Evolutionary conservation across 257 asterid species (phyloP), one percentile per base, ranked within the genome.

Genomic region (Sherardia arvensis): DNA sequence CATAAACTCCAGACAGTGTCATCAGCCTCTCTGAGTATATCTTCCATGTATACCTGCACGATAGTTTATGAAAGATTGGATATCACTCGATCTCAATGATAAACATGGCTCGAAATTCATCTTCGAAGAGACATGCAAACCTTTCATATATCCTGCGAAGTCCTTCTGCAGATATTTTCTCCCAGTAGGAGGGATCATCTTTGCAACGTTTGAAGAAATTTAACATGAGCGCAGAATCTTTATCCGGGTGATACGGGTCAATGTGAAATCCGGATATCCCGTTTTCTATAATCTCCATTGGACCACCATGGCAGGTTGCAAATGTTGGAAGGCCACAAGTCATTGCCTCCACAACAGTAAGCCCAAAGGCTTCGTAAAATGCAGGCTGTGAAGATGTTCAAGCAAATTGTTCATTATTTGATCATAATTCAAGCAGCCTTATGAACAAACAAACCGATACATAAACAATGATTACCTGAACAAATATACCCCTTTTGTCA

Each of bases 261-360:
- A 90, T 84, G 69, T 86, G 94, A 68, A 90, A 93, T 18, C 99
- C 99, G 0, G 97, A 93, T 25, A 80, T 17, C 40, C 95, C 95
- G 28, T 87, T 72, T 81, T 90, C 95, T 11, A 93, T 93, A n/a
- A 93, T 93, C 80, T 93, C 99, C 79, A 78, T 47, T 0, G 99
- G 99, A 30, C 99, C 99, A 15, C 99, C 99, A 47, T 93, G 95
- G 77, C 82, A 75, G 22, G 99, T 93, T 27, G 97, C 97, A 68
- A 90, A 81, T 15, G 96, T 79, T 15, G 99, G 97, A 69, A 93
- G 95, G 9, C 96, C 99, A 69, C 95, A 87, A 1, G 84, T 79
- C 99, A 93, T 93, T 30, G 99, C 95, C 80, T 93, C 99, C 62
- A 93, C 92, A 59, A 93, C 97, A 5, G 97, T 93, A 14, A 93